Base-by-base conservation (phyloP, 2,329 filamentous ascomycete species). In the Talaromyces sp. region DNA sequence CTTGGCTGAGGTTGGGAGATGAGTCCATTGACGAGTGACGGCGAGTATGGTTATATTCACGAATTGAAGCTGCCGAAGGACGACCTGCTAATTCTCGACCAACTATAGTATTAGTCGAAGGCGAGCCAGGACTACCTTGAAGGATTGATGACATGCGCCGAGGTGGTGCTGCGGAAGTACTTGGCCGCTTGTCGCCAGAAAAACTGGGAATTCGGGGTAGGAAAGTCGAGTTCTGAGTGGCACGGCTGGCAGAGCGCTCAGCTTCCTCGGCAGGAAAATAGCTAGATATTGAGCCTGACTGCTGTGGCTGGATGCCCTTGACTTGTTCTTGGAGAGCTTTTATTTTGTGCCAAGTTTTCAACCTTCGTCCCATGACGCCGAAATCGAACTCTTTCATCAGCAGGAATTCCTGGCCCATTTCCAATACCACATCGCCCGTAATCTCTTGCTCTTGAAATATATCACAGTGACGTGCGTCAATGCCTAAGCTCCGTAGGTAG, bases 301-400 rank as follows among this genome's bases (percentile, higher is more conserved):
- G 64, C 64, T 68, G 69, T 59, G 69, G 75, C 75, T 84, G 66
- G 75, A 84, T 74, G 45, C 82, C 81, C 62, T 83, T 87, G 41
- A 94, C 86, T 72, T 97, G 91, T 67, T 96, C 89, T 70, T 97
- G 93, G 62, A 97, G 81, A 3, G 85, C 80, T 73, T 96, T 96
- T 72, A 97, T 92, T 74, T 94, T 96, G 74, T 97, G 91, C 93
- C 93, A 97, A 2, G 92, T 96, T 73, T 95, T 95, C 61, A 97
- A 76, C 61, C 93, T 84, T 58, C 90, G 84, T 8, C 93, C 93
- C 65, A 97, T 92, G 2, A 92, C 90, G 17, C 93, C 93, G 64
- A 97, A 81, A 65, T 97, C 90, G 66, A 97, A 96, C 48, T 94
- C 92, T 70, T 96, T 96, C 78, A 97, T 87, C 71, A 97, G 96